Evolutionary conservation across 164 flowering plant species (phyloP), one percentile per base, ranked within the genome.

Genomic region (Umbellularia californica): DNA sequence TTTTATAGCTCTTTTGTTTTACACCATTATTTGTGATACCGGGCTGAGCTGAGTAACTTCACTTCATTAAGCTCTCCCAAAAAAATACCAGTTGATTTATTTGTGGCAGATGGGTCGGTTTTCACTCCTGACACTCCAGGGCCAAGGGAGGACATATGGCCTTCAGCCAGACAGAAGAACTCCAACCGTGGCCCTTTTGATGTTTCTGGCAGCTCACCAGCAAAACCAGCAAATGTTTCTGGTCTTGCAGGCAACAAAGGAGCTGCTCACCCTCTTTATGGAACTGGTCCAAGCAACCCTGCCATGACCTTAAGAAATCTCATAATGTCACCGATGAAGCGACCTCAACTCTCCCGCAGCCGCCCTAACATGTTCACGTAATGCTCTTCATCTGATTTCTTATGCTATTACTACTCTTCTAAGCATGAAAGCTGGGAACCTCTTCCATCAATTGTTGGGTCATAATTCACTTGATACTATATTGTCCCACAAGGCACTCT

Each of bases 81-180:
- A 82, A 82, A 81, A 84, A 88, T 83, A 77, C 79, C 84, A 89
- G 90, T 84, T 86, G 80, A 91, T 91, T 91, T 85, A 91, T 83
- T 83, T 86, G 81, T 80, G 73, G 95, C 98, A 96, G 97, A 88
- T 84, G 80, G 92, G 88, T 84, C 86, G 82, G 76, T 84, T 85
- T 79, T 75, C 81, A 84, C 90, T 87, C 99, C 99, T 83, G 88
- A 83, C 74, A 93, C 98, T 90, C 97, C 98, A 96, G 99, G 97
- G 77, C 71, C 85, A 50, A 85, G 92, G 81, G 99, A 96, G 70
- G 98, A 94, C 75, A 78, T 88, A 60, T 96, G 98, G 99, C 87
- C 92, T 33, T 27, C 79, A 70, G 83, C 91, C 51, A 87, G 94
- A 83, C 97, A 87, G 79, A 88, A 84, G 72, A 88, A 87, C 71